These are phyloP conservation scores for Leptodontidium sp. DNA, from an alignment of 2,329 filamentous ascomycete genomes.

Conservation along the genomic window DNA sequence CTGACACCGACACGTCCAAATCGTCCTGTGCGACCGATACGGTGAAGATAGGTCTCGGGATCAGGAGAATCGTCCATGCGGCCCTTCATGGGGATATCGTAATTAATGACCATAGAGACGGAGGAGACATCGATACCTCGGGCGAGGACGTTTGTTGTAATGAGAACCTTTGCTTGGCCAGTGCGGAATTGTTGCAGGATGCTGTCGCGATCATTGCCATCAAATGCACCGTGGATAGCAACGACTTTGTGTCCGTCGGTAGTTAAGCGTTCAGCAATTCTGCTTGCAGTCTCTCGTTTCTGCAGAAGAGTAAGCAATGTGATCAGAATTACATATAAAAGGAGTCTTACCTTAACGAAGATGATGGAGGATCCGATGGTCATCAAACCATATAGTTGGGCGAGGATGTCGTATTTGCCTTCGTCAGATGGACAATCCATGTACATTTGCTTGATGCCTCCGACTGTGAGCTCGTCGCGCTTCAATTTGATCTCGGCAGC, in stretches of 20 bases:
- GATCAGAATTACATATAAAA: background rate
- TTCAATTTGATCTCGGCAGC: conserved; percentile 88
- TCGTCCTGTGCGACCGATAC: conserved; percentile 94
- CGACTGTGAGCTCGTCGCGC: conserved; percentile 91
- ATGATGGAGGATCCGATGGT: conserved; percentile 98
- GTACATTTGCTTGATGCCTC: conserved; percentile 97
- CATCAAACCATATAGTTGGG: conserved; percentile 94
- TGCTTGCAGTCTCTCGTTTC: conserved; percentile 84
- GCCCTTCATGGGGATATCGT: conserved; percentile 82
- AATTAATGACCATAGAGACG: conserved; percentile 99
- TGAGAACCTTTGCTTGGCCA: conserved; percentile 92
- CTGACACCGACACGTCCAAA: conserved; percentile 97
- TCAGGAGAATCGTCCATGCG: conserved; percentile 84
- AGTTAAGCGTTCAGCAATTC: conserved; percentile 87
- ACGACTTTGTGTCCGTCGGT: conserved; percentile 91
- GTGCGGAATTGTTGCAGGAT: conserved; percentile 87
- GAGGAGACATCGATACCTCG: conserved; percentile 94
- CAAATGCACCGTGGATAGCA: conserved; percentile 86
- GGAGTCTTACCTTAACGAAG: conserved; percentile 78
- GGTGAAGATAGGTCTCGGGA: conserved; percentile 94
- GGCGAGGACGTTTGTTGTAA: conserved; percentile 95
- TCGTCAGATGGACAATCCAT: conserved; percentile 87
- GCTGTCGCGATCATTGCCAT: conserved; percentile 82
- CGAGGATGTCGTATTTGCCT: conserved; percentile 87
- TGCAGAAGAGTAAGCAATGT: conserved; percentile 49